Evolutionary conservation across 2,329 filamentous ascomycete species (phyloP).

Genomic region (Truncatella angustata): DNA sequence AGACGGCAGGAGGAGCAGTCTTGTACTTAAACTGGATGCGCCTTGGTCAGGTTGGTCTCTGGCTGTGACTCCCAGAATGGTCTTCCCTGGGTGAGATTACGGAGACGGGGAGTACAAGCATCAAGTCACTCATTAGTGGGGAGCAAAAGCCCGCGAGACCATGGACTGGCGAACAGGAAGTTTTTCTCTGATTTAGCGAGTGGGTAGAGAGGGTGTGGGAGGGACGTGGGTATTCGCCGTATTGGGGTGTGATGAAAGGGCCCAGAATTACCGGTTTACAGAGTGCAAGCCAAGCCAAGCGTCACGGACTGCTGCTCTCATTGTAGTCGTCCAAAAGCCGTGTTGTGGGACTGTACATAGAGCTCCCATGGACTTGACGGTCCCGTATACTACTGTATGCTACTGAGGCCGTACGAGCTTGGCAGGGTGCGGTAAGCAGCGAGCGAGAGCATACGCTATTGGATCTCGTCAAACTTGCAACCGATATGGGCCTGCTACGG

Average conservation of each 20-base stretch:
- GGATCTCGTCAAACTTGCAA: conserved; percentile 7
- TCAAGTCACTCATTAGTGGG: conserved; percentile 2
- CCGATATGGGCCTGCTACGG: conserved; percentile 2
- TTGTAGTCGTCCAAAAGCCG: neutral
- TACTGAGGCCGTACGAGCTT: neutral
- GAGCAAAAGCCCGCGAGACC: conserved; percentile 9
- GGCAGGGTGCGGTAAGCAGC: neutral
- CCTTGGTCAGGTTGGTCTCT: conserved; percentile 6
- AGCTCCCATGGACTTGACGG: no score
- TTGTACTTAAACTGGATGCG: conserved; percentile 9
- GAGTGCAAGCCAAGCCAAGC: neutral
- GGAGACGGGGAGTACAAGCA: conserved; percentile 10
- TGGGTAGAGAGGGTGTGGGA: conserved; percentile 11
- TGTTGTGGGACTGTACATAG: no score
- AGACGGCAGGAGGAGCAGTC: conserved; percentile 6
- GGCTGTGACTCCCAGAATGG: conserved; percentile 5
- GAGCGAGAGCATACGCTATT: neutral
- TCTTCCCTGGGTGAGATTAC: neutral
- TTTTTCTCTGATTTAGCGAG: conserved; percentile 3
- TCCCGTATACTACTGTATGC: no score
- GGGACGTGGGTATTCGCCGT: conserved; percentile 4
- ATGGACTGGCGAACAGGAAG: conserved; percentile 8
- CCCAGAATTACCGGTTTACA: neutral
- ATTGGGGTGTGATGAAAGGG: neutral
- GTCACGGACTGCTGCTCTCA: neutral